These are phyloP conservation scores for Lipomyces lipofer DNA, from an alignment of 805 yeast genomes.

Conservation along the genomic window DNA sequence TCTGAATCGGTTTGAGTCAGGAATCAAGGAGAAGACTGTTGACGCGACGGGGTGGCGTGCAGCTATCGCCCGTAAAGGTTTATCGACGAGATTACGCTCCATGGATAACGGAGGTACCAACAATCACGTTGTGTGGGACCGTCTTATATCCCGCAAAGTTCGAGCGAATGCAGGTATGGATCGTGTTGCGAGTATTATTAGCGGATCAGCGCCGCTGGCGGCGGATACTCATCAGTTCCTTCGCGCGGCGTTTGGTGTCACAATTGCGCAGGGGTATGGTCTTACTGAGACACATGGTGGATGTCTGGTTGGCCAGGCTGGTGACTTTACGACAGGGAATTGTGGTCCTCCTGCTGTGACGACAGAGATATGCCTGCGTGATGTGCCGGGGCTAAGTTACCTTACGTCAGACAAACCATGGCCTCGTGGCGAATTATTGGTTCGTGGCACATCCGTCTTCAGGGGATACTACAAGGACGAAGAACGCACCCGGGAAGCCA, in stretches of 20 bases:
- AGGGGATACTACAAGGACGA: constrained; percentile 56
- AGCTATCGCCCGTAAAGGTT: constrained; percentile 44
- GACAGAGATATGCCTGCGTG: constrained; percentile 60
- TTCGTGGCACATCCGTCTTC: constrained; percentile 67
- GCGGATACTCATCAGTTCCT: constrained; percentile 61
- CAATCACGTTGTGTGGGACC: constrained; percentile 43
- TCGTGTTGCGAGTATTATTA: constrained; percentile 44
- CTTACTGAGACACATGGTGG: constrained; percentile 52
- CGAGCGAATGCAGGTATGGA: constrained; percentile 51
- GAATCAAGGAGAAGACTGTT: constrained; percentile 51
- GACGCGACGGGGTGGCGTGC: constrained; percentile 51
- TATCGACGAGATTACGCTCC: constrained; percentile 43
- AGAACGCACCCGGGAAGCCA: constrained; percentile 53
- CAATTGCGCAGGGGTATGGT: constrained; percentile 73
- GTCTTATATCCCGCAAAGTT: constrained; percentile 47
- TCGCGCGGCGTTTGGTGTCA: constrained; percentile 58
- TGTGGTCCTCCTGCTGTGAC: constrained; percentile 61
- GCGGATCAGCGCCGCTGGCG: constrained; percentile 74
- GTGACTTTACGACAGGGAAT: constrained; percentile 52
- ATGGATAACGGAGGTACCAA: constrained; percentile 44
- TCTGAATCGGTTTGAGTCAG: constrained; percentile 61
- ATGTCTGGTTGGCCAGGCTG: constrained; percentile 39
- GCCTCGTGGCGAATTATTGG: constrained; percentile 58
- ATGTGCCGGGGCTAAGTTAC: constrained; percentile 64
- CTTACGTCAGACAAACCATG: constrained; percentile 46